Percentiles rank a stretch among this genome's conserved stretches.
These are phyloP conservation scores for Stephanodiscus minutulus DNA, from an alignment of 108 stramenopile genomes.

Conservation along the genomic window DNA sequence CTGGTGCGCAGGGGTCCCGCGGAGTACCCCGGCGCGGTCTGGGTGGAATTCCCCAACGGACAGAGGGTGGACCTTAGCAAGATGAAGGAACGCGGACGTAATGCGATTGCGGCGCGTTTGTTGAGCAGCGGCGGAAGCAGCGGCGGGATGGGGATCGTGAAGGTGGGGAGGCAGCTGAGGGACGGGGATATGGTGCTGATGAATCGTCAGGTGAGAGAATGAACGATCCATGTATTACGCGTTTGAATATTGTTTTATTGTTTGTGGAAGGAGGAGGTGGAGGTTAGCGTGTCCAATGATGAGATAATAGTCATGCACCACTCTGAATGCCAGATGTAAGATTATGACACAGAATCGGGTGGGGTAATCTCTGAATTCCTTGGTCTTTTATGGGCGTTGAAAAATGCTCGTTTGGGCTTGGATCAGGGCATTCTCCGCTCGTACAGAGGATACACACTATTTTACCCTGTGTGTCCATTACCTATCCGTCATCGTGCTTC, in stretches of 20 bases:
- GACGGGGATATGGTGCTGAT: slow-evolving; percentile 97
- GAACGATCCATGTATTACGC: too few species aligned
- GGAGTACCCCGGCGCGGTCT: slow-evolving; percentile 94
- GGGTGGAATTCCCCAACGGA: slow-evolving; percentile 92
- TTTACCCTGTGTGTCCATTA: background rate
- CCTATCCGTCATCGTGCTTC: slow-evolving; percentile 2
- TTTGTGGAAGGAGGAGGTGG: background rate
- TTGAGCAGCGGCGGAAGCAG: slow-evolving; percentile 63
- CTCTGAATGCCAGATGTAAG: slow-evolving; percentile 83
- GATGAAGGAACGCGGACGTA: slow-evolving; percentile 82
- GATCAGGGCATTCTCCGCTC: slow-evolving; percentile 36
- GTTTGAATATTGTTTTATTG: too few species aligned
- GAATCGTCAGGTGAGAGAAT: slow-evolving; percentile 91
- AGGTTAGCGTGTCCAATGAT: slow-evolving; percentile 55
- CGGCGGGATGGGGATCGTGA: slow-evolving; percentile 54
- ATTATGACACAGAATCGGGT: slow-evolving; percentile 75
- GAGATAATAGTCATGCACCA: slow-evolving; percentile 90
- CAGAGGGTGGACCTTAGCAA: slow-evolving; percentile 85
- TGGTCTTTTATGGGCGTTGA: slow-evolving; percentile 53
- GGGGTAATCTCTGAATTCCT: slow-evolving; percentile 22
- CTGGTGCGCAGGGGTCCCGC: slow-evolving; percentile 89
- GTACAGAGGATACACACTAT: slow-evolving; percentile 56
- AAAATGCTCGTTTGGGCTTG: slow-evolving; percentile 58
- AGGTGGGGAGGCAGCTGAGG: slow-evolving; percentile 94
- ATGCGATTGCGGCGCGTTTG: slow-evolving; percentile 86